Percentiles rank a stretch among this genome's conserved stretches.
These are phyloP conservation scores for Arthrobotrys sinensis DNA, from an alignment of 2,329 filamentous ascomycete species.

Conservation along the genomic window DNA sequence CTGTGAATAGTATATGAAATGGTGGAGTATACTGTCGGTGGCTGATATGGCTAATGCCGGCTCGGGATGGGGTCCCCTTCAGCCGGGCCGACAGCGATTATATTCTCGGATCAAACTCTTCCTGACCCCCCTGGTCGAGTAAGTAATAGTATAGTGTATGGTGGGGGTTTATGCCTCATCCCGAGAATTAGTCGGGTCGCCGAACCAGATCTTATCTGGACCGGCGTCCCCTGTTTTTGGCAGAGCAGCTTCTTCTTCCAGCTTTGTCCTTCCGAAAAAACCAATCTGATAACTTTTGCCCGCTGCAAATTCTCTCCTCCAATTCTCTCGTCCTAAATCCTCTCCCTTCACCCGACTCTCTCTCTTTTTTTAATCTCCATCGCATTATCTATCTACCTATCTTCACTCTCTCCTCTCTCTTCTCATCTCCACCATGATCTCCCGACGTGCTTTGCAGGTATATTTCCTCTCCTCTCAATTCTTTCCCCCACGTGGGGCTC, in stretches of 20 bases:
- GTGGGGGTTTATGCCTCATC: constrained; percentile 15
- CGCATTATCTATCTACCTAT: constrained; percentile 20
- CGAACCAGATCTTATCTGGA: constrained; percentile 47
- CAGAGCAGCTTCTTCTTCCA: constrained; percentile 11
- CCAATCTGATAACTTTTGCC: constrained; percentile 29
- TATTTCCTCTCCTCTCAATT: not conserved
- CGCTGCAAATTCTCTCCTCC: not conserved
- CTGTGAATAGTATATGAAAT: too few relatives aligned
- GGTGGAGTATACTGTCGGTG: too few relatives aligned
- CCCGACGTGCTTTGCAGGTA: constrained; percentile 58
- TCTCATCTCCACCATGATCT: constrained; percentile 46
- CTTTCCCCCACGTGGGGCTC: constrained; percentile 45
- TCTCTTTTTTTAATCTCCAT: constrained; percentile 15
- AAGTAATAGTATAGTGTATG: too few relatives aligned
- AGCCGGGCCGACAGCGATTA: too few relatives aligned
- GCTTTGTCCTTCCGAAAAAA: constrained; percentile 44
- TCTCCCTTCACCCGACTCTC: constrained; percentile 8
- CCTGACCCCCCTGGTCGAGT: too few relatives aligned
- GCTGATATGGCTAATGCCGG: too few relatives aligned
- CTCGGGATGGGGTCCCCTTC: too few relatives aligned
- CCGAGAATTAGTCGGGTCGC: constrained; percentile 14
- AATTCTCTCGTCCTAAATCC: not conserved
- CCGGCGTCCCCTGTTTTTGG: too few relatives aligned
- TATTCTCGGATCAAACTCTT: not conserved
- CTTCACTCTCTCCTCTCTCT: constrained; percentile 13